Percentiles rank a stretch among this genome's conserved stretches.
Conservation (phyloP, 2,329 filamentous ascomycete genomes). For the Westerdykella aurantiaca region DNA sequence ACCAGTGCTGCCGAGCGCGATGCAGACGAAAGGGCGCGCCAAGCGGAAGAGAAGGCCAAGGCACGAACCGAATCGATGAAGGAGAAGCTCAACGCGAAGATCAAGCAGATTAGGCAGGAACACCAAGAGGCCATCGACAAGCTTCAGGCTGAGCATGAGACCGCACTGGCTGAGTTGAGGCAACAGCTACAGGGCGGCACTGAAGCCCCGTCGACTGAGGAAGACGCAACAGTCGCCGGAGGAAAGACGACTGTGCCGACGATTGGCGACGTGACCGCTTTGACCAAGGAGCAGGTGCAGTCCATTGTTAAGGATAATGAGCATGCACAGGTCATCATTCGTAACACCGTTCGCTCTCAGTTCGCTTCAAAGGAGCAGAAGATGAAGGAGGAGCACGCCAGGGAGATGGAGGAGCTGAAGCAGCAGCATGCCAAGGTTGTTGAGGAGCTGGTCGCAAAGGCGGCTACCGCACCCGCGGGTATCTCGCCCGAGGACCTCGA, state of each 20-base stretch:
- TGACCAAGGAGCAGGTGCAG: not conserved
- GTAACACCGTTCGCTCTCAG: not conserved
- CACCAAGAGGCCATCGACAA: slow-evolving; percentile 41
- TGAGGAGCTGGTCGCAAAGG: slow-evolving; percentile 46
- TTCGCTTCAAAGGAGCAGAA: not conserved
- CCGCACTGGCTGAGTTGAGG: slow-evolving; percentile 19
- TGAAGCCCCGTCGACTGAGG: too few species aligned
- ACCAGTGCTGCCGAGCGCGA: slow-evolving; percentile 21
- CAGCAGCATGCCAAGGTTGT: slow-evolving; percentile 2
- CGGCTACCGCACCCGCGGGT: slow-evolving; percentile 45
- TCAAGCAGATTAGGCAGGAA: slow-evolving; percentile 55
- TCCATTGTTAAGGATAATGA: not conserved
- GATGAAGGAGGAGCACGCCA: not conserved
- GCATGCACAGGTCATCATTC: not conserved
- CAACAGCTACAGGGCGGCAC: not conserved
- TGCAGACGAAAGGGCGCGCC: slow-evolving; percentile 1
- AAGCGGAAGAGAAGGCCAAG: slow-evolving; percentile 52
- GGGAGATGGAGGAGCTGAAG: not conserved
- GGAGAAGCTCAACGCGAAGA: slow-evolving; percentile 11
- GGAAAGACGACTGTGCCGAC: slow-evolving; percentile 24
- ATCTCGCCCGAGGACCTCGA: slow-evolving; percentile 54
- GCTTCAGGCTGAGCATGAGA: slow-evolving; percentile 12
- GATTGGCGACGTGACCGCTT: slow-evolving; percentile 4
- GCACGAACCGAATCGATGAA: slow-evolving; percentile 54
- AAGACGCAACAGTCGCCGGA: slow-evolving; percentile 3